Conservation (phyloP, 1,284 basidiomycete species). For the Trichosporon sp. region DNA sequence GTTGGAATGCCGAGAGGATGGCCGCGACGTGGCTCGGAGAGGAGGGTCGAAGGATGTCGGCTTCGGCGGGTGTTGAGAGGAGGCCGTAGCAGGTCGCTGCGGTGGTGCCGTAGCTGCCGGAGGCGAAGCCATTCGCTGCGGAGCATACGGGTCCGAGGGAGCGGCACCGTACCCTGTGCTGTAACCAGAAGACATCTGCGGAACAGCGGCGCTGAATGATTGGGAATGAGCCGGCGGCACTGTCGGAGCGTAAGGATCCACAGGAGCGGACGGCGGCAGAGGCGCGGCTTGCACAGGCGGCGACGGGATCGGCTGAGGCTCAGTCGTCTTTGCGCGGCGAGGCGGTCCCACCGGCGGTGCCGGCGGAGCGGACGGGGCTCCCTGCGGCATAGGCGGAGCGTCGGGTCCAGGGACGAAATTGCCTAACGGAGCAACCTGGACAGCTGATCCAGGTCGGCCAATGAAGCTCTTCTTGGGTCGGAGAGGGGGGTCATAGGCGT, state of each 20-base stretch:
- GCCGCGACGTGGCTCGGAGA: conserved; percentile 33
- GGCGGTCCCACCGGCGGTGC: conserved; percentile 44
- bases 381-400: conserved; percentile 16
- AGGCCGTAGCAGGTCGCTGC: conserved; percentile 25
- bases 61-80: conserved; percentile 28
- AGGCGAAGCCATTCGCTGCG: neutral
- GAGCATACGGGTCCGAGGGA: conserved; percentile 16
- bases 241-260: conserved; percentile 5
- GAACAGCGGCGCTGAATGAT: conserved; percentile 1
- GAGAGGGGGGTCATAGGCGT: conserved; percentile 53
- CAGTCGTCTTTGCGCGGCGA: conserved; percentile 26
- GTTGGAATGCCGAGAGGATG: conserved; percentile 26
- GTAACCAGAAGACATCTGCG: conserved; percentile 1
- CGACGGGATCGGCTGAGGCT: neutral
- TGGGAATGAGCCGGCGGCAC: neutral
- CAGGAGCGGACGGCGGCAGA: neutral
- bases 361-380: conserved; percentile 21
- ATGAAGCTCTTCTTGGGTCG: conserved; percentile 46
- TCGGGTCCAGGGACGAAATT: conserved; percentile 21
- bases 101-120: conserved; percentile 21
- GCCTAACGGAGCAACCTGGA: neutral
- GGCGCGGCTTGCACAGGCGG: neutral
- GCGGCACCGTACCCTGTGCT: neutral
- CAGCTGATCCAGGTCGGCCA: conserved; percentile 25
- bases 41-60: conserved; percentile 42